Evolutionary conservation across 495 filamentous ascomycete genomes (phyloP).

Genomic region (Diplogelasinospora grovesii): DNA sequence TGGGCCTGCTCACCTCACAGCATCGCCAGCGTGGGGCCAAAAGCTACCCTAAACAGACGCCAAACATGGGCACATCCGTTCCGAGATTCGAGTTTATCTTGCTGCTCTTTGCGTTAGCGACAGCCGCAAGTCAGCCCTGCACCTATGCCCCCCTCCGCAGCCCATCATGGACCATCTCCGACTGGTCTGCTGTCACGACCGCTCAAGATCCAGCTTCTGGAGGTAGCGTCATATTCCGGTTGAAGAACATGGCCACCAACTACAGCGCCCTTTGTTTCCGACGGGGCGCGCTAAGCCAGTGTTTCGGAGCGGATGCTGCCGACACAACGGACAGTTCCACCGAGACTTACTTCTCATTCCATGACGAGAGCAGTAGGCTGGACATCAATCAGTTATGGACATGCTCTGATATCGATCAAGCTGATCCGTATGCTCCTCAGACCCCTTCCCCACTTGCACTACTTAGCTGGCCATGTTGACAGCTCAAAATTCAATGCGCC

Average conservation of each 20-base stretch:
- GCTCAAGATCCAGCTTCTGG: background rate
- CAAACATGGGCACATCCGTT: no score
- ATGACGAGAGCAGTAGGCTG: background rate
- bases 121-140: no score
- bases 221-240: conserved; percentile 1
- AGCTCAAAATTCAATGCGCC: no score
- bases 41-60: no score
- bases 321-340: background rate
- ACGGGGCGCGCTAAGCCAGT: conserved; percentile 2
- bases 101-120: no score
- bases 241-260: conserved; percentile 1
- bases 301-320: background rate
- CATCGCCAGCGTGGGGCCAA: no score
- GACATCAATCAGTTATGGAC: background rate
- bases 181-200: background rate
- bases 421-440: no score
- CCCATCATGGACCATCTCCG: background rate
- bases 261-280: conserved; percentile 2
- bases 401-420: no score
- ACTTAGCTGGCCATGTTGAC: no score
- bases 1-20: no score
- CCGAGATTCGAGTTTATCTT: no score
- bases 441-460: no score
- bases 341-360: background rate
- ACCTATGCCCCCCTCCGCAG: background rate